Percentiles rank a stretch among this genome's conserved stretches.
phyloP scores from a whole-genome alignment of 2,329 filamentous ascomycete species.

The Ophidiomyces ophidiicola region DNA sequence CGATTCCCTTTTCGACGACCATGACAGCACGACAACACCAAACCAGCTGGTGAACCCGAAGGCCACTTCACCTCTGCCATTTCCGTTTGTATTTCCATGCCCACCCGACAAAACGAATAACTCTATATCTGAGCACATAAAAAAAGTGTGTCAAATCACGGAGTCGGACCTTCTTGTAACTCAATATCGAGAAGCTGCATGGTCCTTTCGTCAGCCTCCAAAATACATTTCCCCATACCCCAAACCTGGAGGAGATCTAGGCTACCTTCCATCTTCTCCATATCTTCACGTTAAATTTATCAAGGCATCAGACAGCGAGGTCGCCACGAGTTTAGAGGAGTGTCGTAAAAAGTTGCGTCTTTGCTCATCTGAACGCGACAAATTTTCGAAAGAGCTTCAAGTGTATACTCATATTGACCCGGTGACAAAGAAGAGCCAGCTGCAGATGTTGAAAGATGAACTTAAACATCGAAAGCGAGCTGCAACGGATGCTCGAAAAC shows the following conservation, averaged over 20 bases:
- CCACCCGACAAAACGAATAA: background rate
- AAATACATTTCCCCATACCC: slow-evolving; percentile 27
- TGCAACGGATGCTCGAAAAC: slow-evolving; percentile 18
- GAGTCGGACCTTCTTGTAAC: slow-evolving; percentile 18
- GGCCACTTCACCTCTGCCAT: too few relatives aligned
- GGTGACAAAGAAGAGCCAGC: slow-evolving; percentile 21
- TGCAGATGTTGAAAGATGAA: slow-evolving; percentile 16
- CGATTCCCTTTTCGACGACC: slow-evolving; percentile 11
- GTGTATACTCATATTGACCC: slow-evolving; percentile 20
- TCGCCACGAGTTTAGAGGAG: slow-evolving; percentile 18
- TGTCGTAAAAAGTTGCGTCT: slow-evolving; percentile 19
- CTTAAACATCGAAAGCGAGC: slow-evolving; percentile 16
- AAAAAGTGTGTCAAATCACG: slow-evolving; percentile 17
- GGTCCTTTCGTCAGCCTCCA: slow-evolving; percentile 15
- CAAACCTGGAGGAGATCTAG: slow-evolving; percentile 18
- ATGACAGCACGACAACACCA: background rate
- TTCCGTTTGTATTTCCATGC: background rate
- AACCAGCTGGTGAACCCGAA: background rate
- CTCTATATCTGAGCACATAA: slow-evolving; percentile 10
- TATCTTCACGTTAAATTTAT: slow-evolving; percentile 21
- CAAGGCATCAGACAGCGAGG: slow-evolving; percentile 18
- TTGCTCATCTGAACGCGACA: slow-evolving; percentile 16
- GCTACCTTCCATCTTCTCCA: slow-evolving; percentile 24
- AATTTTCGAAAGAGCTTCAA: slow-evolving; percentile 20
- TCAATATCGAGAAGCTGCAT: slow-evolving; percentile 19